Percentiles rank a stretch among this genome's conserved stretches.
Conservation (phyloP, 306 rosid genomes). For the Oemleria cerasiformis region DNA sequence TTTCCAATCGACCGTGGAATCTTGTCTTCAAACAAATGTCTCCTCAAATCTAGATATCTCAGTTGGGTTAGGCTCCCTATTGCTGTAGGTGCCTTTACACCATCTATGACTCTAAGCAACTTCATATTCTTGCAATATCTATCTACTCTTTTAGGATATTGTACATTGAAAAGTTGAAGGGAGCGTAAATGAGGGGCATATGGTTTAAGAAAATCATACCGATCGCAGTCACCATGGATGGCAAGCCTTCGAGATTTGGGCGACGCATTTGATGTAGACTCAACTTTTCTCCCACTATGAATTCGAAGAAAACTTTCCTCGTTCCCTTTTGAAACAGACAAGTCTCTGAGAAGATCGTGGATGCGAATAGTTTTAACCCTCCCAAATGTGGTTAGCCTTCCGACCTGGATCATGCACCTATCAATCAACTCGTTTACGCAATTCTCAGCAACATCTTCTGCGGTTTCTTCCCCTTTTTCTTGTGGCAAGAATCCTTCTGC, state of each 20-base stretch:
- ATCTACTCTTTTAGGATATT: too few species aligned
- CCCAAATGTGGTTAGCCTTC: not conserved
- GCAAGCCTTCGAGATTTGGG: not conserved
- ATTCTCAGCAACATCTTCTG: not conserved
- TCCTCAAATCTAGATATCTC: too few species aligned
- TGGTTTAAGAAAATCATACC: not conserved
- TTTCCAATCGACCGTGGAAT: not conserved
- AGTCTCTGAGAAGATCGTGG: slow-evolving; percentile 10
- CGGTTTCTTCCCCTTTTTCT: not conserved
- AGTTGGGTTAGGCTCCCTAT: too few species aligned
- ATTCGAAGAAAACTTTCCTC: too few species aligned
- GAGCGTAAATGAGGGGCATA: not conserved
- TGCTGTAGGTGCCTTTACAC: too few species aligned
- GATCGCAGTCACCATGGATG: not conserved
- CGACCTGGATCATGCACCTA: not conserved
- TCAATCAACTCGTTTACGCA: not conserved
- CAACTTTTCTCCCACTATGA: too few species aligned
- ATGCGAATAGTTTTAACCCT: not conserved
- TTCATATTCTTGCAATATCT: too few species aligned
- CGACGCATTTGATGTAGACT: too few species aligned
- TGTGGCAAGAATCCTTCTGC: slow-evolving; percentile 1
- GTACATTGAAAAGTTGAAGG: too few species aligned
- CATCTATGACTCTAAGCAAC: too few species aligned
- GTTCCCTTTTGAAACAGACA: too few species aligned
- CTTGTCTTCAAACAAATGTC: rapidly evolving